Evolutionary conservation across 345 rosid genomes (phyloP).

Genomic region (Cardiospermum halicacabum): DNA sequence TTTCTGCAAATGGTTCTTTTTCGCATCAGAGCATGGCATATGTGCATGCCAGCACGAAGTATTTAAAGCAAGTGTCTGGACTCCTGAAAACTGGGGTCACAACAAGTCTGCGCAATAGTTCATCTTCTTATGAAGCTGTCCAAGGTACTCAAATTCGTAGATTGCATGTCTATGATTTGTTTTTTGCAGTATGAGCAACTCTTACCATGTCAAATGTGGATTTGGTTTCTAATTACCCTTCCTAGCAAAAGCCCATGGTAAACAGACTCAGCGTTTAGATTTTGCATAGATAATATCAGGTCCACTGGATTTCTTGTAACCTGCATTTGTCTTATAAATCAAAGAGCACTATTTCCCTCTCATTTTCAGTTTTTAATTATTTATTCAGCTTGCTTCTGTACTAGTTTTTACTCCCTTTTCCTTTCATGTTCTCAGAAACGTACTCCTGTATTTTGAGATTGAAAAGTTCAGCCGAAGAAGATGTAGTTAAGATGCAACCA

Average conservation of each 20-base stretch:
- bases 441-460: conserved; percentile 70
- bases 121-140: conserved; percentile 77
- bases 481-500: conserved; percentile 72
- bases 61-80: conserved; percentile 92
- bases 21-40: conserved; percentile 88
- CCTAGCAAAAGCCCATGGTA: neutral
- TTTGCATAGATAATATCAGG: neutral
- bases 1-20: conserved; percentile 66
- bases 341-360: neutral
- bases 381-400: neutral
- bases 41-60: conserved; percentile 88
- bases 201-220: neutral
- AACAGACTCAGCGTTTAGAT: neutral
- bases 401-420: conserved; percentile 4
- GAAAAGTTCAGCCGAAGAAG: conserved; percentile 85
- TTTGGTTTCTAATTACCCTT: neutral
- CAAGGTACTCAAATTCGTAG: conserved; percentile 54
- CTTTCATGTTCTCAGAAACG: conserved; percentile 46
- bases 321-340: neutral
- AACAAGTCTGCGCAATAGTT: conserved; percentile 84
- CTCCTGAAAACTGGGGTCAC: conserved; percentile 86
- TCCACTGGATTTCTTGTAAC: neutral
- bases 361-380: neutral
- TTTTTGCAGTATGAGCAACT: neutral
- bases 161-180: conserved; percentile 3